Percentiles rank a stretch among this genome's conserved stretches.
Evolutionary conservation across 352 stramenopile genomes (phyloP).

Genomic region (Phytophthora tentaculata): DNA sequence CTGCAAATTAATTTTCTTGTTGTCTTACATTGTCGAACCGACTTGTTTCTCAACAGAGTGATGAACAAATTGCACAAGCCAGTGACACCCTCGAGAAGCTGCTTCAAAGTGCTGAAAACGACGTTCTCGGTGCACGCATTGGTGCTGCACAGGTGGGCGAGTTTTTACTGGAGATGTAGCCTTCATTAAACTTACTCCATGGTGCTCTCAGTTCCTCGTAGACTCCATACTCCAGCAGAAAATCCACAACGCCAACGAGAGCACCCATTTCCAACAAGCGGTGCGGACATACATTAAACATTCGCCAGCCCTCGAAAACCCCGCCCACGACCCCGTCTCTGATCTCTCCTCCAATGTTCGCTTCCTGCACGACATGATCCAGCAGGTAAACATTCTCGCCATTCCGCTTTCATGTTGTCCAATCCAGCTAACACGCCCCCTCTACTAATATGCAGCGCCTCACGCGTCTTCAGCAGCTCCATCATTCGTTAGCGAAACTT

Average conservation of each 20-base stretch:
- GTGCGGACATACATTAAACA: conserved; percentile 4
- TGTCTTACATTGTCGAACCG: background rate
- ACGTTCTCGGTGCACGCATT: conserved; percentile 54
- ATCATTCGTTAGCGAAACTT: conserved; percentile 65
- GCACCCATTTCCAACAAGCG: conserved; percentile 39
- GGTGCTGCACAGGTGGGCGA: conserved; percentile 52
- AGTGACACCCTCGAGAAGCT: conserved; percentile 55
- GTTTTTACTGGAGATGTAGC: background rate
- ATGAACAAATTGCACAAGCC: conserved; percentile 49
- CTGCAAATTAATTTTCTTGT: background rate
- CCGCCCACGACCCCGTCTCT: background rate
- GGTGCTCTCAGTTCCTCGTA: conserved; percentile 49
- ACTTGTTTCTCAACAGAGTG: conserved; percentile 41
- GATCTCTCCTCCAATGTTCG: conserved; percentile 36
- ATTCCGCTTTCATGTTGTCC: background rate
- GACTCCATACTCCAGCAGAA: conserved; percentile 70
- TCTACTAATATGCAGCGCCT: conserved; percentile 43
- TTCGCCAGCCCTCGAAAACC: background rate
- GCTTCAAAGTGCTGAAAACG: conserved; percentile 47
- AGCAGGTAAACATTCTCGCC: conserved; percentile 49
- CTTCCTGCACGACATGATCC: conserved; percentile 65
- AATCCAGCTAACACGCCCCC: background rate
- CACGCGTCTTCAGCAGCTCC: conserved; percentile 63
- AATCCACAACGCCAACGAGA: conserved; percentile 50
- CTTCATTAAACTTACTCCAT: background rate